Evolutionary conservation across 2,329 filamentous ascomycete species (phyloP), one percentile per base, ranked within the genome.

Genomic region (Zelopaecilomyces penicillatus): DNA sequence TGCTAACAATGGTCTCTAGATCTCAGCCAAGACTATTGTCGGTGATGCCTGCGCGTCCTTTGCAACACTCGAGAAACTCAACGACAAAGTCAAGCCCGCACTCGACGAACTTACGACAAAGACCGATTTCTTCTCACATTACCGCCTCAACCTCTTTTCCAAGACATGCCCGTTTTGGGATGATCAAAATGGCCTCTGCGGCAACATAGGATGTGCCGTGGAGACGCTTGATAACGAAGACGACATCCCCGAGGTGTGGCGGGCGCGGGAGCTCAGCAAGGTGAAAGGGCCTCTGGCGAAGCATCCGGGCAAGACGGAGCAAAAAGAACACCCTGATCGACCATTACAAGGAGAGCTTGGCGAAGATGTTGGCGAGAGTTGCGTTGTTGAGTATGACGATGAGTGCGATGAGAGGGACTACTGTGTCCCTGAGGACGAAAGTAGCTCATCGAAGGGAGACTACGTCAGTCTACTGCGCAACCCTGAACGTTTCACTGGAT

Each of bases 61-160:
- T 67, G 82, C 83, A 45, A 89, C 87, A 33, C 84, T 98, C 64
- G 90, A 98, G 61, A 71, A 74, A 35, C 74, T 98, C 43, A 98
- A 97, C 67, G 66, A 74, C 53, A 76, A 80, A 48, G 74, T 96
- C 50, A 82, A 83, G 56, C 86, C 89, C 12, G 78, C 82, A 42
- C 70, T 98, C 54, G 78, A 87, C 57, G 83, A 87, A 44, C 79
- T 98, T 38, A 95, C 88, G 0, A 80, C 80, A 55, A 81, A 85
- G 43, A 95, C 91, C 64, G 93, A 98, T 66, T 98, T 96, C 76
- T 98, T 98, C 68, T 91, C 91, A 43, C 89, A 97, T 67, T 98
- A 97, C 70, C 84, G 93, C 46, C 71, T 98, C 38, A 97, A 96
- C 63, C 76, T 98, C 19, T 98, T 88, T 67, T 85, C 94, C 65